phyloP scores from a whole-genome alignment of 768 basidiomycete species.

The Multifurca ochricompacta region DNA sequence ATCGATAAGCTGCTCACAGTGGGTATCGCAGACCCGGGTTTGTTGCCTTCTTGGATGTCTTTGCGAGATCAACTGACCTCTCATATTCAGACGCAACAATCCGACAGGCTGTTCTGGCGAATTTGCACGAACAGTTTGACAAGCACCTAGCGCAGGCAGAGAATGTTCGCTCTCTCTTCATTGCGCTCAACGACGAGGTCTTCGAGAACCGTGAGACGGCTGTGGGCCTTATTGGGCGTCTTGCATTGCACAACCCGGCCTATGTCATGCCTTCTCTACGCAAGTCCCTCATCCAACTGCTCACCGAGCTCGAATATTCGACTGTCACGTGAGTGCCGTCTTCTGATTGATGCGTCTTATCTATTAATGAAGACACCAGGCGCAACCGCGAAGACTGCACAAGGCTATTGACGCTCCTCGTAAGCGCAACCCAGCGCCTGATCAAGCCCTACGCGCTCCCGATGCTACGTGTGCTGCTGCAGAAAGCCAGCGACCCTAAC shows the following conservation, averaged over 20 bases:
- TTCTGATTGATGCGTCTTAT: background rate
- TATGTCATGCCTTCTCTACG: slow-evolving; percentile 97
- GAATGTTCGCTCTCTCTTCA: slow-evolving; percentile 95
- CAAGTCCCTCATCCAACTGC: slow-evolving; percentile 89
- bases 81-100: slow-evolving; percentile 41
- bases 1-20: slow-evolving; percentile 92
- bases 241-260: slow-evolving; percentile 93
- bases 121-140: slow-evolving; percentile 90
- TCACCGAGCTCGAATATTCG: slow-evolving; percentile 96
- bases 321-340: slow-evolving; percentile 61
- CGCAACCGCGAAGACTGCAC: slow-evolving; percentile 90
- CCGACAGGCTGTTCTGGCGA: slow-evolving; percentile 76
- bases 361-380: slow-evolving; percentile 32
- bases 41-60: background rate
- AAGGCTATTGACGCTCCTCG: slow-evolving; percentile 77
- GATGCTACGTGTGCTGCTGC: slow-evolving; percentile 86
- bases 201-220: slow-evolving; percentile 92
- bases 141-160: slow-evolving; percentile 96
- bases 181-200: slow-evolving; percentile 94
- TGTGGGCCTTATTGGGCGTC: slow-evolving; percentile 82
- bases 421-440: slow-evolving; percentile 85
- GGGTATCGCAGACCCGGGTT: slow-evolving; percentile 93
- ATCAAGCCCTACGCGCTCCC: slow-evolving; percentile 95
- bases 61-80: background rate
- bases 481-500: slow-evolving; percentile 80